A percentile compares a stretch with the other conserved stretches of the same genome.
Evolutionary conservation across 1,139 yeast genomes (phyloP).

Genomic region (Pichia sp.): DNA sequence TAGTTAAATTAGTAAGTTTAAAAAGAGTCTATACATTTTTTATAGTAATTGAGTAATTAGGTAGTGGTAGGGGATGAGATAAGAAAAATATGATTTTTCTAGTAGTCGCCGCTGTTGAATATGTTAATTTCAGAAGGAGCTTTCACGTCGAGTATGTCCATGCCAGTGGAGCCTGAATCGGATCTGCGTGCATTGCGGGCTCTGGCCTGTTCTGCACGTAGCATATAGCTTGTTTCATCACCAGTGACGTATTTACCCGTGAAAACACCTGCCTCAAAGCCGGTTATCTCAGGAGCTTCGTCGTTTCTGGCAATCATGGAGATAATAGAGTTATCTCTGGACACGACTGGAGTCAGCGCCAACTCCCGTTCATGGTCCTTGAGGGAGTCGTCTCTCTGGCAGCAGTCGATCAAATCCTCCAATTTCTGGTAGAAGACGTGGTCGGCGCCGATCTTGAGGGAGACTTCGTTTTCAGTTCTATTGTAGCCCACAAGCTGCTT

Average conservation of each 20-base stretch:
- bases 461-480: slow-evolving; percentile 68
- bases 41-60: too few species aligned
- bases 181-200: slow-evolving; percentile 61
- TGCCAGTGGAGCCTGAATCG: slow-evolving; percentile 26
- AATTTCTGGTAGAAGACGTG: slow-evolving; percentile 83
- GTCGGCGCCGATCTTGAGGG: slow-evolving; percentile 85
- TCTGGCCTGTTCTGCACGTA: slow-evolving; percentile 77
- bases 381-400: slow-evolving; percentile 46
- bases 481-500: slow-evolving; percentile 88
- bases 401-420: slow-evolving; percentile 76
- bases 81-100: background rate
- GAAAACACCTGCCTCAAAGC: slow-evolving; percentile 95
- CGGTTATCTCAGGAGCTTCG: slow-evolving; percentile 37
- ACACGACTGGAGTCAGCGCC: slow-evolving; percentile 32
- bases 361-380: slow-evolving; percentile 32
- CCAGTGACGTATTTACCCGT: slow-evolving; percentile 94
- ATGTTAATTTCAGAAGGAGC: slow-evolving; percentile 90
- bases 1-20: background rate
- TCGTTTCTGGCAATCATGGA: slow-evolving; percentile 24
- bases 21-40: background rate
- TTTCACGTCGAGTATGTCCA: slow-evolving; percentile 60
- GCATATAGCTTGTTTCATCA: slow-evolving; percentile 74
- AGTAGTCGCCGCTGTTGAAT: slow-evolving; percentile 80
- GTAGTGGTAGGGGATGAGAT: too few species aligned
- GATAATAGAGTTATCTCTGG: slow-evolving; percentile 28